A percentile compares a stretch with the other conserved stretches of the same genome.
These are phyloP conservation scores for Blepharisma stoltei DNA, from an alignment of 73 alveolate species.

Conservation along the genomic window DNA sequence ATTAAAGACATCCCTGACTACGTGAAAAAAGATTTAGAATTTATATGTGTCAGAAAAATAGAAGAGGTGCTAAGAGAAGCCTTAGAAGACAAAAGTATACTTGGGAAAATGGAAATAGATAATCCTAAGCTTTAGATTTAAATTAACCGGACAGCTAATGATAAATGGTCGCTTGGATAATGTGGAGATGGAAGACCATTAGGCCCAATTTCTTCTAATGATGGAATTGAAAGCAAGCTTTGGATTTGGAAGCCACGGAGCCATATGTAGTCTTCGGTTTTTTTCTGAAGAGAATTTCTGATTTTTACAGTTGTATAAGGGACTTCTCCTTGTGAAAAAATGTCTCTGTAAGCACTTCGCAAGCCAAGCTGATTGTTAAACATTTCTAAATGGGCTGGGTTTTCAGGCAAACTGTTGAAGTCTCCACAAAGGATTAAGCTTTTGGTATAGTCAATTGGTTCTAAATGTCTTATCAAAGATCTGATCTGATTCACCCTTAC, in stretches of 20 bases:
- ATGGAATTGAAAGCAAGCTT: background rate
- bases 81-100: background rate
- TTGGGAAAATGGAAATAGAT: no score
- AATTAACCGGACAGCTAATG: background rate
- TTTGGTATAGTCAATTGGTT: background rate
- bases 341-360: background rate
- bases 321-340: background rate
- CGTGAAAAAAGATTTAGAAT: slow-evolving; percentile 28
- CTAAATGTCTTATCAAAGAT: background rate
- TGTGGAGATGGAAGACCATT: background rate
- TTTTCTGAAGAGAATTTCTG: background rate
- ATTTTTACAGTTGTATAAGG: background rate
- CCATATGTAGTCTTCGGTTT: slow-evolving; percentile 1
- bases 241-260: background rate
- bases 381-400: background rate
- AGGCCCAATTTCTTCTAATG: background rate
- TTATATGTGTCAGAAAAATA: slow-evolving; percentile 3
- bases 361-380: background rate
- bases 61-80: background rate
- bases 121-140: no score
- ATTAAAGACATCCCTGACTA: slow-evolving; percentile 50
- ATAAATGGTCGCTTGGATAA: slow-evolving; percentile 4
- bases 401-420: background rate
- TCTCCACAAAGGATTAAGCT: background rate
- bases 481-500: slow-evolving; percentile 4